Conservation (phyloP, 345 rosid genomes). For the Zanthoxylum bungeanum region DNA sequence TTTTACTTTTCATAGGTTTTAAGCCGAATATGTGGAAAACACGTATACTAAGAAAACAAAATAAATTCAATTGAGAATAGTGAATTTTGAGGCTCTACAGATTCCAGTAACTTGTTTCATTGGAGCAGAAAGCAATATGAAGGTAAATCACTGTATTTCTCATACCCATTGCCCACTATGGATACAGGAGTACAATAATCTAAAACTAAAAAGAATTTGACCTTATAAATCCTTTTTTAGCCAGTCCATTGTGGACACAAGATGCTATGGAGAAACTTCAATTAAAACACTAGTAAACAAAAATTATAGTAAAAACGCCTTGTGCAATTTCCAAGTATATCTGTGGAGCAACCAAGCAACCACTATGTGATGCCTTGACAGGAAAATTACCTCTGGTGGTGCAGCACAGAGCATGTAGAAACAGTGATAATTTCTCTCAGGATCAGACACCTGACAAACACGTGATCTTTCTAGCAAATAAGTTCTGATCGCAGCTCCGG, state of each 20-base stretch:
- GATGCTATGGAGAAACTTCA: neutral
- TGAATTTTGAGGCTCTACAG: neutral
- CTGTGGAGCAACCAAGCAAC: neutral
- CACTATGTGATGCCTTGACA: constrained; percentile 6
- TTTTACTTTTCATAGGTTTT: neutral
- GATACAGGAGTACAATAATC: neutral
- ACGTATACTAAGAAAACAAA: neutral
- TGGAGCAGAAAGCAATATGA: neutral
- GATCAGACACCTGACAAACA: constrained; percentile 97
- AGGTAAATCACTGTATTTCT: neutral
- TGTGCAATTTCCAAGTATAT: constrained; percentile 2
- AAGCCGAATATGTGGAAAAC: neutral
- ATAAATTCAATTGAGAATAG: neutral
- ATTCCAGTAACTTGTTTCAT: neutral
- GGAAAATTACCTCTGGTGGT: constrained; percentile 71
- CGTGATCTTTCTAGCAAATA: constrained; percentile 98
- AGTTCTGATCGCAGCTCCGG: constrained; percentile 99
- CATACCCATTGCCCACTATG: neutral
- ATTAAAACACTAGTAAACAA: neutral
- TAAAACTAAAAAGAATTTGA: neutral
- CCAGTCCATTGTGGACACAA: neutral
- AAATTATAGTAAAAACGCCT: neutral
- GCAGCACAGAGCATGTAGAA: constrained; percentile 99
- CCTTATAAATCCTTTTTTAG: neutral
- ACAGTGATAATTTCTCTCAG: constrained; percentile 98